Evolutionary conservation across 495 filamentous ascomycete genomes (phyloP).

Genomic region (Hypoxylon rickii): DNA sequence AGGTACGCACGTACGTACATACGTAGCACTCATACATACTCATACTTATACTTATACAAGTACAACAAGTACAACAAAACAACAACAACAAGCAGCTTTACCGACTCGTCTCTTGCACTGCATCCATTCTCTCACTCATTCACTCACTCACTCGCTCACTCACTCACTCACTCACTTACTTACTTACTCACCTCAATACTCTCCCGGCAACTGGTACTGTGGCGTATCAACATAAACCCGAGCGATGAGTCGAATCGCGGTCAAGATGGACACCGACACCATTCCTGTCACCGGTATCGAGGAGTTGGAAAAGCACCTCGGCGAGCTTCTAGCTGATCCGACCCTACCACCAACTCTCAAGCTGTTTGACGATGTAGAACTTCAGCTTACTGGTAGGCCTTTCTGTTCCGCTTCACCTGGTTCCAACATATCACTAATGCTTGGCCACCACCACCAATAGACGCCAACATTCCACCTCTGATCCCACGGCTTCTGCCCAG

Average conservation of each 20-base stretch:
- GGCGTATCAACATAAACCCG: slow-evolving; percentile 6
- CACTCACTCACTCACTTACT: too few species aligned
- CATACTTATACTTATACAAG: too few species aligned
- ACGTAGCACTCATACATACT: too few species aligned
- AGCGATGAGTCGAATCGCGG: slow-evolving; percentile 29
- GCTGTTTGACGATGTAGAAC: slow-evolving; percentile 58
- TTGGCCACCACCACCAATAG: too few species aligned
- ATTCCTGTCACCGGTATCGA: slow-evolving; percentile 50
- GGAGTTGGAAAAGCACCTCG: slow-evolving; percentile 55
- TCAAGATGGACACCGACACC: slow-evolving; percentile 40
- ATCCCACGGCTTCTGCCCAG: slow-evolving; percentile 54
- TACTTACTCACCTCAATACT: too few species aligned
- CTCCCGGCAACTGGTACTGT: not conserved
- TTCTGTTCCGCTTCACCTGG: not conserved
- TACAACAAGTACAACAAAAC: too few species aligned
- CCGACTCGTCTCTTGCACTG: not conserved
- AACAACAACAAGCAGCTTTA: too few species aligned
- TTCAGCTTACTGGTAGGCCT: slow-evolving; percentile 54
- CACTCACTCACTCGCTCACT: too few species aligned
- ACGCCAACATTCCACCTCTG: slow-evolving; percentile 51
- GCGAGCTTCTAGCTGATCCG: slow-evolving; percentile 49
- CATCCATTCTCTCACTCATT: too few species aligned
- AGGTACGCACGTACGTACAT: too few species aligned
- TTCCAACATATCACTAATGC: not conserved
- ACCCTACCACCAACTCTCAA: slow-evolving; percentile 45